Percentiles rank a stretch among this genome's conserved stretches.
Evolutionary conservation across 2,329 filamentous ascomycete genomes (phyloP).

Genomic region (Neopestalotiopsis clavispora): DNA sequence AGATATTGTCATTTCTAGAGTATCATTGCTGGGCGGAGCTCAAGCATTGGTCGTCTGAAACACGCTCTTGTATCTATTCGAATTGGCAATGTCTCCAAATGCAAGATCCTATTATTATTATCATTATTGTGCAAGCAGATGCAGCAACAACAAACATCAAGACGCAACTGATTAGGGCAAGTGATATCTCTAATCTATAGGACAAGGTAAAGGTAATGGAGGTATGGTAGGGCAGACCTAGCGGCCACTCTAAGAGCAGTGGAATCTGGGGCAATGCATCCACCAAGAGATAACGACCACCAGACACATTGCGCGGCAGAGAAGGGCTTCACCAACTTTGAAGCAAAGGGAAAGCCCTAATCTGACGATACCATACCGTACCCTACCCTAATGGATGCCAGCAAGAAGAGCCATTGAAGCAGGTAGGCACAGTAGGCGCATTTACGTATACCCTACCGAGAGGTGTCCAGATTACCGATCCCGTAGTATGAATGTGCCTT

Average conservation of each 20-base stretch:
- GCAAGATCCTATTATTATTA: not conserved
- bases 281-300: slow-evolving; percentile 1
- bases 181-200: not conserved
- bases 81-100: not conserved
- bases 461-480: not conserved
- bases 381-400: not conserved
- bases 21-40: slow-evolving; percentile 9
- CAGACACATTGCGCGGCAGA: not conserved
- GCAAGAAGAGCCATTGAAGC: no score
- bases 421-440: no score
- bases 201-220: not conserved
- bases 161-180: not conserved
- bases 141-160: not conserved
- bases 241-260: not conserved
- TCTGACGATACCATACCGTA: not conserved
- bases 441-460: not conserved
- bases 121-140: not conserved
- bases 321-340: not conserved
- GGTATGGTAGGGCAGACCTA: slow-evolving; percentile 1
- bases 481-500: no score
- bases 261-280: slow-evolving; percentile 1
- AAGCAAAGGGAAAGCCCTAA: not conserved
- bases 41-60: slow-evolving; percentile 18
- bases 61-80: not conserved
- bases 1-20: not conserved